Base-by-base conservation (phyloP, 805 yeast species). In the Starmera caribaea region DNA sequence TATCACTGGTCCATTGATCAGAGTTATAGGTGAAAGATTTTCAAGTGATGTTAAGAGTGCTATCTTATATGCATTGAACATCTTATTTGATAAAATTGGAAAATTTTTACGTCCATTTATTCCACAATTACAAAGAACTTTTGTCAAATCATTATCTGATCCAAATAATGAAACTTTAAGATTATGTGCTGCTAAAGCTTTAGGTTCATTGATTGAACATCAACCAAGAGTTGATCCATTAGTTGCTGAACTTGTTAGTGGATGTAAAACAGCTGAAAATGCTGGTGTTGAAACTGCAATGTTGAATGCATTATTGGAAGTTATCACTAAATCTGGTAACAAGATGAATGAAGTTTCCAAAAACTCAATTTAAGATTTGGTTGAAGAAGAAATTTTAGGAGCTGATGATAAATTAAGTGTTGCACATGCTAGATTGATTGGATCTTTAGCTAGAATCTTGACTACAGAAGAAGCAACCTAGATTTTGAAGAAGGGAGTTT, bases 61-160 rank as follows among this genome's bases (percentile, higher is more conserved):
- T n/a, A 90, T 94, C 49, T 69, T 92, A 54, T 71, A 73, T 45
- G 95, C 97, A 1, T 72, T 94, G 59, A 83, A 82, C 55, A 74
- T 74, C 46, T 66, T 94, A 54, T 77, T 92, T 53, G 64, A 65
- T 17, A 84, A 87, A 66, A 83, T 90, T 50, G 96, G 97, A 2
- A 86, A 82, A 55, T 85, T 86, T 58, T 71, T 92, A 60, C 76
- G 90, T 54, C 98, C 99, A 13, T 92, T 92, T 59, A 77, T 92
- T 61, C 99, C 99, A 9, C 99, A 92, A 66, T 71, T 92, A 49
- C 98, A 92, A 65, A 76, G 99, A 58, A 92, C 98, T 1, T 92
- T 92, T 65, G 95, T 90, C 33, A 83, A 94, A 57, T 84, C 96
- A 2, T 68, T 92, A 48, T 73, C 86, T 38, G 98, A 92, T 62